A percentile compares a stretch with the other conserved stretches of the same genome.
Conservation (phyloP, 1,284 basidiomycete genomes). For the Mycosarcoma maydis region DNA sequence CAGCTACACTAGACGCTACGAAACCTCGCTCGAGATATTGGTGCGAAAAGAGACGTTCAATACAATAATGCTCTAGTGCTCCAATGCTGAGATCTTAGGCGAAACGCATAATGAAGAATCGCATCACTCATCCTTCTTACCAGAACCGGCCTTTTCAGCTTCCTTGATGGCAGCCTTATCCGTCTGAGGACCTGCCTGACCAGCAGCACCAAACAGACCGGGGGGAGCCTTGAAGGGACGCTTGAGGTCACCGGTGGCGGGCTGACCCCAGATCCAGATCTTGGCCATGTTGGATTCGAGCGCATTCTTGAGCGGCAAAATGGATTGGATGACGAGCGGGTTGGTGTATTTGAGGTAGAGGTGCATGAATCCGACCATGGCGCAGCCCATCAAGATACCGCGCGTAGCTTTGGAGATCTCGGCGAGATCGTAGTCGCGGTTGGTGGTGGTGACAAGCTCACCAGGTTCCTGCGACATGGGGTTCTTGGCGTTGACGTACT, state of each 20-base stretch:
- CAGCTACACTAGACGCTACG: too few relatives aligned
- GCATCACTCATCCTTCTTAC: slow-evolving; percentile 79
- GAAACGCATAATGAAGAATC: too few relatives aligned
- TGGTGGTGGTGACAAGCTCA: slow-evolving; percentile 87
- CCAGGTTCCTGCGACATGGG: slow-evolving; percentile 75
- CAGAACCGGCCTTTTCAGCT: slow-evolving; percentile 79
- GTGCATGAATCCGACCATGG: slow-evolving; percentile 67
- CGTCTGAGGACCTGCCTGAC: slow-evolving; percentile 72
- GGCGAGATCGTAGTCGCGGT: slow-evolving; percentile 88
- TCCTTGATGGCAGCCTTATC: slow-evolving; percentile 85
- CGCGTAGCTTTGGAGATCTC: slow-evolving; percentile 87
- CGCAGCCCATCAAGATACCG: slow-evolving; percentile 67
- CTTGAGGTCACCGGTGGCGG: slow-evolving; percentile 84
- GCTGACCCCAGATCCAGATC: slow-evolving; percentile 65
- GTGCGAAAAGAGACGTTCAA: too few relatives aligned
- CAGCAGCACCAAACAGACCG: slow-evolving; percentile 75
- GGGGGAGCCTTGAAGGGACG: slow-evolving; percentile 84
- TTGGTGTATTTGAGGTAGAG: slow-evolving; percentile 67
- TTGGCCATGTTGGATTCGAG: slow-evolving; percentile 66
- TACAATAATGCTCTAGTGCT: too few relatives aligned
- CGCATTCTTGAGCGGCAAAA: slow-evolving; percentile 66
- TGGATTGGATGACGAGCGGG: slow-evolving; percentile 66
- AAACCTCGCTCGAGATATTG: too few relatives aligned
- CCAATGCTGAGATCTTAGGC: too few relatives aligned
- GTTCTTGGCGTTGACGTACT: slow-evolving; percentile 75